Conservation (phyloP, 768 basidiomycete species). For the Sarcodon aspratus region DNA sequence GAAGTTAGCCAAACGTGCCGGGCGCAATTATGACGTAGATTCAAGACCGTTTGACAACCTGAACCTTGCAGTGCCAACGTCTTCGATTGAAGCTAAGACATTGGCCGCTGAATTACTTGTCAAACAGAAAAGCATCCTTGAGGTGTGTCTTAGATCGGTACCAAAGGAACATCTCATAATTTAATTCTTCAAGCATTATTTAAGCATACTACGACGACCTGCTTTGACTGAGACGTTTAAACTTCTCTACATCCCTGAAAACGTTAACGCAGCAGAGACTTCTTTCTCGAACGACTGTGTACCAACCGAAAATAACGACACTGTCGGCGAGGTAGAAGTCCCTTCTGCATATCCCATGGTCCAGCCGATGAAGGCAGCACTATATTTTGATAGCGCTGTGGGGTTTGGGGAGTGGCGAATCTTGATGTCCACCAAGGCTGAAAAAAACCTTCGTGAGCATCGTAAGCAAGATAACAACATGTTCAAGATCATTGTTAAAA, state of each 20-base stretch:
- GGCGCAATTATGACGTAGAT: conserved; percentile 12
- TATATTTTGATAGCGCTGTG: conserved; percentile 45
- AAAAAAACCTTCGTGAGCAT: conserved; percentile 35
- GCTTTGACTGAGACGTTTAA: conserved; percentile 2
- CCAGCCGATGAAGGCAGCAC: conserved; percentile 47
- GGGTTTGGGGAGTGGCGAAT: conserved; percentile 60
- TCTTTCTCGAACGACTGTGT: not conserved
- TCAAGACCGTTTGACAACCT: conserved; percentile 18
- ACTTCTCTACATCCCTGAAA: conserved; percentile 2
- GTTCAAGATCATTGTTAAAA: conserved; percentile 50
- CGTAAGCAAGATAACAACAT: conserved; percentile 31
- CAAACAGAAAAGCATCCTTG: conserved; percentile 16
- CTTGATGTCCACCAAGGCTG: conserved; percentile 39
- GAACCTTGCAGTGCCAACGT: conserved; percentile 15
- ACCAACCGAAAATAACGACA: not conserved
- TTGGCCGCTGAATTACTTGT: conserved; percentile 9
- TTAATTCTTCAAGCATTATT: not conserved
- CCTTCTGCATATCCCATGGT: conserved; percentile 30
- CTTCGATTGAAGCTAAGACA: conserved; percentile 8
- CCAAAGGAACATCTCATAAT: not conserved
- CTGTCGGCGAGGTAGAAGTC: conserved; percentile 3
- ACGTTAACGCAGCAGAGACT: not conserved
- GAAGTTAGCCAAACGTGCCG: conserved; percentile 11
- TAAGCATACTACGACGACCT: not conserved
- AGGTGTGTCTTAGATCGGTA: conserved; percentile 12